Base-by-base conservation (phyloP, 805 yeast species). In the Starmerella geochares region DNA sequence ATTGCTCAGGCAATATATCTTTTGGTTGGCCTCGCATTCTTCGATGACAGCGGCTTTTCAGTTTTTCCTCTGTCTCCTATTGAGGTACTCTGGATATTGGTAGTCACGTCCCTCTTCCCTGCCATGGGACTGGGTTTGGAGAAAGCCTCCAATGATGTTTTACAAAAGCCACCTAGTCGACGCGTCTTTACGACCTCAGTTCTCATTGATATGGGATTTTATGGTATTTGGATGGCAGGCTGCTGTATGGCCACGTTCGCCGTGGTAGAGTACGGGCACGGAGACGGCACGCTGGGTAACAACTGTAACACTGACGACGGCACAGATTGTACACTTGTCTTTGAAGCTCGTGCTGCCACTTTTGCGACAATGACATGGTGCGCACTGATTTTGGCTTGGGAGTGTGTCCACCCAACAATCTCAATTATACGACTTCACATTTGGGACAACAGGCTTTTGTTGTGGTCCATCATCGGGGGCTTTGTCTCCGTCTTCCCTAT, bases 301-400 rank as follows among this genome's bases (percentile, higher is more conserved):
- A 66, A 71, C 52, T 85, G 95, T 68, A 85, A 85, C 65, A 66
- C 72, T 25, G 64, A 62, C 25, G 70, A 68, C 47, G 67, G 67
- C 36, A 68, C 61, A 1, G 52, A 67, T 0, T 86, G 95, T 67
- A 59, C 67, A 41, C 65, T 71, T 54, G 94, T 86, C 11, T 85
- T 80, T 67, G 72, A 76, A 58, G 84, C 87, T 3, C 76, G 95
- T 63, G 77, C 94, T 3, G 77, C 83, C 3, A 76, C 87, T 0
- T 86, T 86, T 70, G 82, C 82, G 1, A 77, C 81, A 1, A 80
- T 85, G 80, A 86, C 94, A 0, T 86, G 94, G 94, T 76, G 88
- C 68, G 83, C 90, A 3, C 72, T 86, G 52, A 63, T 85, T 25
- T 69, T 83, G 42, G 92, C 94, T 1, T 84, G 92, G 92, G 92